Base-by-base conservation (phyloP, 2,329 filamentous ascomycete genomes). In the Elsinoe perseae region DNA sequence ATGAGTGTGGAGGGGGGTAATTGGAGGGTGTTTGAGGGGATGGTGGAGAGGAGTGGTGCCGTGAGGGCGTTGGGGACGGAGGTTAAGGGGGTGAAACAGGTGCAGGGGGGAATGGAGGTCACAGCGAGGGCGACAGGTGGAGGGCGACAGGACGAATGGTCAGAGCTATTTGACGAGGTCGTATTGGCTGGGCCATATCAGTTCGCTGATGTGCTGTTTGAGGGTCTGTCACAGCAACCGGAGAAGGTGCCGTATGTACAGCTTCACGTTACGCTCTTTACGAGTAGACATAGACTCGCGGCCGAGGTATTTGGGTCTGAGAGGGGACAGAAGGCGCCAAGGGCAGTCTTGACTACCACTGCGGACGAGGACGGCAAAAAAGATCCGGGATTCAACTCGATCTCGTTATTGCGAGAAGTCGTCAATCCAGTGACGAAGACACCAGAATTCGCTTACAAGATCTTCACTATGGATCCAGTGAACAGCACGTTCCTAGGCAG, bases 21-120 rank as follows among this genome's bases (percentile, higher is more conserved):
- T 69, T 97, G 91, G 90, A 84, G 82, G 64, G 95, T 98, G 56
- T 98, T 98, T 66, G 79, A 85, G n/a, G 74, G 78, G 43, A 95
- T 96, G 86, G 74, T 92, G 1, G 76, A 80, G 34, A 72, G 75
- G 0, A 85, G 88, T 1, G 73, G 77, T 2, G 83, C 87, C 0
- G 70, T 75, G 0, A 61, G 91, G 4, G 73, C 75, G 36, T 74
- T 87, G 21, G 86, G 91, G 64, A 87, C 85, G 0, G 77, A 80
- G 0, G 85, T 96, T 0, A 75, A 77, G 0, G 74, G 74, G 3
- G 81, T 95, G 50, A 68, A 72, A 1, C 68, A 66, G 38, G 32
- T 16, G 38, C 46, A 66, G 66, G 21, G 23, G 60, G 4, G 27
- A 18, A 20, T 30, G 38, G 52, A 44, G 34, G 23, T 44, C 36